Evolutionary conservation across 345 rosid species (phyloP), one percentile per base, ranked within the genome.

Genomic region (Acer negundo): DNA sequence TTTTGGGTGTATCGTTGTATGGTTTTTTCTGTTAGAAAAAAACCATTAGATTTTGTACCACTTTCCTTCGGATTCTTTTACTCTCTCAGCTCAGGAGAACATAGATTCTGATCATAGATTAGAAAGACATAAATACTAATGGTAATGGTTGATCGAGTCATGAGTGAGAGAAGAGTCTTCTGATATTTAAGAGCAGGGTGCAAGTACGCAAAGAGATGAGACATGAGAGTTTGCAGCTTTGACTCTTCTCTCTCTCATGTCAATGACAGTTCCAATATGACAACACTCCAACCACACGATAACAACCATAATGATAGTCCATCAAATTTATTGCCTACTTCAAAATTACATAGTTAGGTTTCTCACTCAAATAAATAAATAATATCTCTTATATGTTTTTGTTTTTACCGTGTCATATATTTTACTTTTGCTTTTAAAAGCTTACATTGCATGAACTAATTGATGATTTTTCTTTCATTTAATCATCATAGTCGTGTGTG

Each of bases 151-250:
- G n/a, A n/a, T n/a, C n/a, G 38, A 35, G 38, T 2, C 31, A 28
- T 28, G 31, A 28, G 31, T 35, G 42, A 73, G 76, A 67, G 70
- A 55, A 80, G 1, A 26, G 70, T 76, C 78, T 46, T 17, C 49
- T 73, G 70, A 51, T 72, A 61, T 63, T 69, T 46, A 77, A 80
- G 67, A 67, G 69, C 74, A 65, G 81, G 70, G 82, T 46, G 38
- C 75, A 86, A 81, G 88, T 79, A 84, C 86, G 64, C 62, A 23
- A 47, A 77, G 64, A 81, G 74, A 84, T 70, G 75, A 86, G 81
- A 84, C 89, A 80, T 85, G 82, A 77, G 65, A 79, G 83, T 81
- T 80, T 85, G 88, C 85, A 84, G 87, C 85, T 84, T 84, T 89
- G 67, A 58, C 67, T 59, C 28, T 26, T 74, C 51, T 24, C 80